Base-by-base conservation (phyloP, 2,329 filamentous ascomycete genomes). In the Xenosphaeropsis pyriputrescens region DNA sequence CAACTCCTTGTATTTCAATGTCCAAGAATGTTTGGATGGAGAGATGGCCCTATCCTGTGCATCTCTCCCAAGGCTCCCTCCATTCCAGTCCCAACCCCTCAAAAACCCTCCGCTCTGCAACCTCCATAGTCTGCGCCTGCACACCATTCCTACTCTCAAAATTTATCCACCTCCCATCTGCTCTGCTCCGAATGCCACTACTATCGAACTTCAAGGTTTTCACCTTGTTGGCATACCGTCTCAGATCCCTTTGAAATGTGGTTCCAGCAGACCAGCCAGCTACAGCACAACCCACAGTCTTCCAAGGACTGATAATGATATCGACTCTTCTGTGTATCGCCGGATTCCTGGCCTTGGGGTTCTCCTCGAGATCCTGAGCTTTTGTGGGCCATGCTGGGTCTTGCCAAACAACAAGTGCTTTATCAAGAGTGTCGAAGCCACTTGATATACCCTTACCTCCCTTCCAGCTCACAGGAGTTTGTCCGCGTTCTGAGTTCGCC, bases 371-470 rank as follows among this genome's bases (percentile, higher is more conserved):
- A 35, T 61, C 61, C 12, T 41, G 54, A 1, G 50, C 51, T 40
- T 58, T 57, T 0, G 52, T 56, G 5, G 59, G 55, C 54, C 61
- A 70, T 4, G 57, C 36, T 0, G 79, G 79, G 50, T 86, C 67
- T 53, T 93, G 84, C 89, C 89, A 96, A 0, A 95, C 85, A 1
- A 95, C 81, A 37, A 96, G 62, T 0, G 86, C 86, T 56, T 95
- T 95, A 56, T 96, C 88, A 1, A 96, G 67, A 0, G 77, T 84
- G 53, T 95, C 88, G 47, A 94, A 95, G 1, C 84, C 83, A 16
- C 67, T 61, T 0, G 69, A 68, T 29, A 11, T 38, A 14, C 14
- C 40, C 2, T 35, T 36, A n/a, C 58, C 53, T 0, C 67, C 68
- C 43, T 67, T 69, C 68, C 68, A 75, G 14, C 58, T 54, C 6